Evolutionary conservation across 306 rosid species (phyloP).

Genomic region (Vigna nakashimae): DNA sequence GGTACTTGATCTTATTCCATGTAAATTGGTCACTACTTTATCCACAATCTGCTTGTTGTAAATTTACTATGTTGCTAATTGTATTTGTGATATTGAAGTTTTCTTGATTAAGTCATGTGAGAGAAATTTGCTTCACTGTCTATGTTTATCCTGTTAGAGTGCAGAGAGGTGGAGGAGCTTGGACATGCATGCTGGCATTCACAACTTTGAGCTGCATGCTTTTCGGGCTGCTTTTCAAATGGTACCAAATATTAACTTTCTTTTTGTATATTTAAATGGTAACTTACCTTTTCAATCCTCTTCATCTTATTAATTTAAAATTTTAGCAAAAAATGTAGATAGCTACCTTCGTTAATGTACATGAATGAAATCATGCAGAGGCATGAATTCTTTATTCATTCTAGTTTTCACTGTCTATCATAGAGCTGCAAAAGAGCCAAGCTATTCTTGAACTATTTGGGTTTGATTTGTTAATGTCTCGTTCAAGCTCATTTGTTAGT

Average conservation of each 20-base stretch:
- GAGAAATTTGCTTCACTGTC: conserved; percentile 19
- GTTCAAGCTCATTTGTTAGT: no score
- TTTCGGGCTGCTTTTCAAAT: conserved; percentile 93
- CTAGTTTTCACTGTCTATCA: conserved; percentile 10
- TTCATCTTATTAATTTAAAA: conserved; percentile 24
- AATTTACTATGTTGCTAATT: neutral
- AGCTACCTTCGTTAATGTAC: neutral
- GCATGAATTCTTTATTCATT: neutral
- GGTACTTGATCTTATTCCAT: conserved; percentile 52
- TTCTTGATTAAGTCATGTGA: conserved; percentile 15
- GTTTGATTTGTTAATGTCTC: no score
- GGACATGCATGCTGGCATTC: conserved; percentile 70
- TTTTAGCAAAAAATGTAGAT: neutral
- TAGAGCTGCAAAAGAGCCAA: neutral
- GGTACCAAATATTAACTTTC: conserved; percentile 56
- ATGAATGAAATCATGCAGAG: neutral
- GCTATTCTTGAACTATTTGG: no score
- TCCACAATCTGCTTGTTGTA: conserved; percentile 7
- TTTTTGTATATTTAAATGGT: conserved; percentile 22
- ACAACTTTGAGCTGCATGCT: conserved; percentile 89
- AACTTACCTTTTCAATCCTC: conserved; percentile 2
- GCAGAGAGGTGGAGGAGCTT: conserved; percentile 94
- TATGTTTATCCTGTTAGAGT: conserved; percentile 67
- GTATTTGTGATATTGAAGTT: conserved; percentile 10
- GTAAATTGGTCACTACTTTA: conserved; percentile 13